Evolutionary conservation across 805 yeast species (phyloP).

Genomic region (Metschnikowia continentalis): DNA sequence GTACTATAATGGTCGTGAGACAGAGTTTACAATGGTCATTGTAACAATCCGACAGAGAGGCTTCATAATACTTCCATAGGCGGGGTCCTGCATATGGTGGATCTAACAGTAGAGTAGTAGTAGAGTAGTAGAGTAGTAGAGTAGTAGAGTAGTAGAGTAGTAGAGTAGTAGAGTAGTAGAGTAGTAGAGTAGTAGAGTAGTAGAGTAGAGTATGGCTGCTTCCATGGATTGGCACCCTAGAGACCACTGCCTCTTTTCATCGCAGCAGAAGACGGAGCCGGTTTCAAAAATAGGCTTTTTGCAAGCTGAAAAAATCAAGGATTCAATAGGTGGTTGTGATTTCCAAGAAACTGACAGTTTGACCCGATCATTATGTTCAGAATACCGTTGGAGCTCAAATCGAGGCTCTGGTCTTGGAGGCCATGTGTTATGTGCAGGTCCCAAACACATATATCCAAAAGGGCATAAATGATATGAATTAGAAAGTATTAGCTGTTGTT

Average conservation of each 20-base stretch:
- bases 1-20: no score
- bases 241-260: conserved; percentile 79
- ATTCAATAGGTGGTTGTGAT: conserved; percentile 22
- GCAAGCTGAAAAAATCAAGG: conserved; percentile 43
- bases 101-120: no score
- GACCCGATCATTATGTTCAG: conserved; percentile 94
- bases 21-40: no score
- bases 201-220: conserved; percentile 45
- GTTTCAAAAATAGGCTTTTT: conserved; percentile 46
- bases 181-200: no score
- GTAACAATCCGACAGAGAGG: no score
- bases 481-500: conserved; percentile 89
- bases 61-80: no score
- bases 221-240: conserved; percentile 89
- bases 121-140: no score
- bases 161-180: no score
- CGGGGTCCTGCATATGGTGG: no score
- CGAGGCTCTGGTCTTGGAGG: conserved; percentile 45
- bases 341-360: conserved; percentile 46
- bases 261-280: conserved; percentile 51
- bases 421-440: conserved; percentile 32
- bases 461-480: conserved; percentile 56
- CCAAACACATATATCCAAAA: conserved; percentile 52
- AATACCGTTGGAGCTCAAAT: conserved; percentile 61
- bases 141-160: no score